Conservation (phyloP, 75 land plant species). For the Picea sitchensis region DNA sequence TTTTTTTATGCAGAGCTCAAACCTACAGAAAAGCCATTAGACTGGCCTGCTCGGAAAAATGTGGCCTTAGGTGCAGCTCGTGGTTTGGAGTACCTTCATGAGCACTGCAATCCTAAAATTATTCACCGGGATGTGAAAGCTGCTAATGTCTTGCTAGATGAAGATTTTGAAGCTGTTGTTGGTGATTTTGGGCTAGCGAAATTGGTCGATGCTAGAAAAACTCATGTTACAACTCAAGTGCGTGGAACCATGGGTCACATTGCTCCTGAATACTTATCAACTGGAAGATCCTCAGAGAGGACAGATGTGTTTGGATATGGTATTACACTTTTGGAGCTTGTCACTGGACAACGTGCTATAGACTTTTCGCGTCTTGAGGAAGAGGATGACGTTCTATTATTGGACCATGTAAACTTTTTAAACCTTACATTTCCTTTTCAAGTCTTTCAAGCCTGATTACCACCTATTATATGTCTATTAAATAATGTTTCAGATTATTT, state of each 20-base stretch:
- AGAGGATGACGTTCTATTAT: slow-evolving; percentile 35
- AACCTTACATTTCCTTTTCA: no score
- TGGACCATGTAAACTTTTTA: slow-evolving; percentile 23
- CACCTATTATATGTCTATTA: no score
- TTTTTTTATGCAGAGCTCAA: no score
- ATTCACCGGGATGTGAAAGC: slow-evolving; percentile 95
- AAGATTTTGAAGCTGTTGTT: slow-evolving; percentile 82
- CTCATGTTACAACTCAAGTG: slow-evolving; percentile 91
- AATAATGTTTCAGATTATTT: no score
- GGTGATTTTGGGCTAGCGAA: slow-evolving; percentile 95
- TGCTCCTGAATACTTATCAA: slow-evolving; percentile 91
- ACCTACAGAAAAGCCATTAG: slow-evolving; percentile 25
- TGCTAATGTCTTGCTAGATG: slow-evolving; percentile 87
- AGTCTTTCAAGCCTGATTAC: no score
- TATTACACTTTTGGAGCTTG: slow-evolving; percentile 71
- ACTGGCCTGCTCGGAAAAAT: slow-evolving; percentile 69
- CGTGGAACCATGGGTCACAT: slow-evolving; percentile 90
- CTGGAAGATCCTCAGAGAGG: slow-evolving; percentile 88
- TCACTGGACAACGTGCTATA: slow-evolving; percentile 69
- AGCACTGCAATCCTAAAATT: slow-evolving; percentile 89
- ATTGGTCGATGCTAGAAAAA: slow-evolving; percentile 66
- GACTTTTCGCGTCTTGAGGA: slow-evolving; percentile 27
- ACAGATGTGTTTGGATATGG: slow-evolving; percentile 95
- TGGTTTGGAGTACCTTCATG: slow-evolving; percentile 80
- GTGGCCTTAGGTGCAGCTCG: slow-evolving; percentile 89